Conservation (phyloP, 2,329 filamentous ascomycete species). For the Penicillium sp. region DNA sequence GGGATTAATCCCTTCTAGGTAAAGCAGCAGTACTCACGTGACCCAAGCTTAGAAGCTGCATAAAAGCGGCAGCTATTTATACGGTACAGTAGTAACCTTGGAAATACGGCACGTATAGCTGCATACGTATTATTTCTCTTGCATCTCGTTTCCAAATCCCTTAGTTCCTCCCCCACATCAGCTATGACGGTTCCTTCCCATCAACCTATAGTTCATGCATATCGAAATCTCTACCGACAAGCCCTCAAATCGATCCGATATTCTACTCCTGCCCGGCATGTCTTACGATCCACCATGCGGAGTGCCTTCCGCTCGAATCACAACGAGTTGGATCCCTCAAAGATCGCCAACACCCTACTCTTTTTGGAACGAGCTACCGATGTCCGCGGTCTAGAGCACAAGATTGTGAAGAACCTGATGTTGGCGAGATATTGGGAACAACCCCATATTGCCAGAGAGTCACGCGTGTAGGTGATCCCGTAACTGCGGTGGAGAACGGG, state of each 20-base stretch:
- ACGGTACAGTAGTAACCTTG: too few relatives aligned
- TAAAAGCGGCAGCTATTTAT: background rate
- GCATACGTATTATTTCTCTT: background rate
- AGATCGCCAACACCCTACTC: slow-evolving; percentile 46
- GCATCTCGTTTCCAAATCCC: background rate
- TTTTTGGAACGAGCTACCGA: slow-evolving; percentile 46
- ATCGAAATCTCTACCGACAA: slow-evolving; percentile 57
- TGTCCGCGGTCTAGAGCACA: slow-evolving; percentile 46
- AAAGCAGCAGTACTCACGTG: background rate
- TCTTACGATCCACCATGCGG: slow-evolving; percentile 48
- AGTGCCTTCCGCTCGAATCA: slow-evolving; percentile 42
- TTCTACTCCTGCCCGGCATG: slow-evolving; percentile 57
- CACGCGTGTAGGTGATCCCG: slow-evolving; percentile 31
- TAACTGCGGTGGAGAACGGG: slow-evolving; percentile 7
- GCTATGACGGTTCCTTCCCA: slow-evolving; percentile 10
- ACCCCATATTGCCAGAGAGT: slow-evolving; percentile 29
- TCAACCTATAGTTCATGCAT: slow-evolving; percentile 49
- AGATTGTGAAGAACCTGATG: slow-evolving; percentile 48
- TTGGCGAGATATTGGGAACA: slow-evolving; percentile 46
- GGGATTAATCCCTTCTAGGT: background rate
- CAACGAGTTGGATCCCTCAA: slow-evolving; percentile 38
- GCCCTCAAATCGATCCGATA: slow-evolving; percentile 57
- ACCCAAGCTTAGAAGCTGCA: background rate
- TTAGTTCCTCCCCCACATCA: background rate
- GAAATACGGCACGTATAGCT: background rate